phyloP scores from a whole-genome alignment of 257 asterid genomes.

The Nicotiana obtusifolia region DNA sequence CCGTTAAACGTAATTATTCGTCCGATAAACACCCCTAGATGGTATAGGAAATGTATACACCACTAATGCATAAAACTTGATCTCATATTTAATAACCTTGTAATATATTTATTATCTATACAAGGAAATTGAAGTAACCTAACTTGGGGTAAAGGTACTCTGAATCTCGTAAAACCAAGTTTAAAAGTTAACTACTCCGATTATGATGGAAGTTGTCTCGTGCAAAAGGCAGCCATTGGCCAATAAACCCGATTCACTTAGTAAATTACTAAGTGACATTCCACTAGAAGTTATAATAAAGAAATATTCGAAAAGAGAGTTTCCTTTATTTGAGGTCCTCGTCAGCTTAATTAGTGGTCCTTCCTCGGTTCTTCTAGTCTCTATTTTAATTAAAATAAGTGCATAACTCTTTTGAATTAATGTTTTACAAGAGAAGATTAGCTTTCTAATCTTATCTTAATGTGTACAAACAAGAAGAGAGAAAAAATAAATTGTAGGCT shows the following conservation, averaged over 20 bases:
- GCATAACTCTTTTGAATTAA: background rate
- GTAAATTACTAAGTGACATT: background rate
- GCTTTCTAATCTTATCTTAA: background rate
- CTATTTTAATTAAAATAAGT: background rate
- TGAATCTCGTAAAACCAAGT: background rate
- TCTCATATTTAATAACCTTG: background rate
- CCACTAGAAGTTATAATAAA: background rate
- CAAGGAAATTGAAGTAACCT: background rate
- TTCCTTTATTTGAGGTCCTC: slow-evolving; percentile 5
- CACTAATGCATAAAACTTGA: no score
- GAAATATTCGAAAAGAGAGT: background rate
- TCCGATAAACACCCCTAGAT: no score
- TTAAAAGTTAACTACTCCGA: background rate
- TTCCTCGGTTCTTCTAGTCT: background rate
- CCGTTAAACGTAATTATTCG: no score
- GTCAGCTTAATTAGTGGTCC: background rate
- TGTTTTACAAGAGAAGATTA: background rate
- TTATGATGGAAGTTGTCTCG: slow-evolving; percentile 1
- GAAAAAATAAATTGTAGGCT: background rate
- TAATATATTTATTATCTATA: background rate
- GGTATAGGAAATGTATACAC: no score
- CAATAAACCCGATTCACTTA: background rate
- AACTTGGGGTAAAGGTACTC: slow-evolving; percentile 3
- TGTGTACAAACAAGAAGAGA: background rate
- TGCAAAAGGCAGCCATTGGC: background rate